Evolutionary conservation across 2,329 filamentous ascomycete genomes (phyloP).

Genomic region (Fusarium torulosum): DNA sequence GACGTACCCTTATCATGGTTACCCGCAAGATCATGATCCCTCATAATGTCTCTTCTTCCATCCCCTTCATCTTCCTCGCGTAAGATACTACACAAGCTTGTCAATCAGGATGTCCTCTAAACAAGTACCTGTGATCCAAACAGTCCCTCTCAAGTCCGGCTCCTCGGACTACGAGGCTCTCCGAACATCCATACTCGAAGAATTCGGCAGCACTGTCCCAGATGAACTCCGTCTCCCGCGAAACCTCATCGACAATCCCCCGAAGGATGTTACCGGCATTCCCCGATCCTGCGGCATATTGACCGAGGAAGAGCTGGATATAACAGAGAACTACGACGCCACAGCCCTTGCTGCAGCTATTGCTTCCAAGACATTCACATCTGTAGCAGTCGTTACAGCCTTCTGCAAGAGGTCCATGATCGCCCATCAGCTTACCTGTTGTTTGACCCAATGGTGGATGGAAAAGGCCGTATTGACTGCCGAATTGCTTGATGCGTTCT

Average conservation of each 20-base stretch:
- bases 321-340: slow-evolving; percentile 62
- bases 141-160: neutral
- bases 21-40: too few relatives aligned
- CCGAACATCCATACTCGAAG: slow-evolving; percentile 1
- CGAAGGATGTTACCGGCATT: slow-evolving; percentile 28
- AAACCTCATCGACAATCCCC: slow-evolving; percentile 23
- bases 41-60: too few relatives aligned
- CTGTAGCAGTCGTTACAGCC: slow-evolving; percentile 58
- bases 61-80: too few relatives aligned
- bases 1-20: too few relatives aligned
- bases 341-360: slow-evolving; percentile 57
- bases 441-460: slow-evolving; percentile 66
- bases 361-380: slow-evolving; percentile 51
- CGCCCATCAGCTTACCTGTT: slow-evolving; percentile 68
- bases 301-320: slow-evolving; percentile 58
- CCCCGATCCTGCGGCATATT: slow-evolving; percentile 57
- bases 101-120: neutral
- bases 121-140: neutral
- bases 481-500: slow-evolving; percentile 57
- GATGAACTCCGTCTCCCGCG: neutral
- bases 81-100: too few relatives aligned
- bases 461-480: slow-evolving; percentile 60
- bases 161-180: neutral
- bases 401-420: slow-evolving; percentile 65
- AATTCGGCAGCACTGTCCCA: neutral